Percentiles rank a stretch among this genome's conserved stretches.
Evolutionary conservation across 2,329 filamentous ascomycete species (phyloP).

Genomic region (Bretziella fagacearum): DNA sequence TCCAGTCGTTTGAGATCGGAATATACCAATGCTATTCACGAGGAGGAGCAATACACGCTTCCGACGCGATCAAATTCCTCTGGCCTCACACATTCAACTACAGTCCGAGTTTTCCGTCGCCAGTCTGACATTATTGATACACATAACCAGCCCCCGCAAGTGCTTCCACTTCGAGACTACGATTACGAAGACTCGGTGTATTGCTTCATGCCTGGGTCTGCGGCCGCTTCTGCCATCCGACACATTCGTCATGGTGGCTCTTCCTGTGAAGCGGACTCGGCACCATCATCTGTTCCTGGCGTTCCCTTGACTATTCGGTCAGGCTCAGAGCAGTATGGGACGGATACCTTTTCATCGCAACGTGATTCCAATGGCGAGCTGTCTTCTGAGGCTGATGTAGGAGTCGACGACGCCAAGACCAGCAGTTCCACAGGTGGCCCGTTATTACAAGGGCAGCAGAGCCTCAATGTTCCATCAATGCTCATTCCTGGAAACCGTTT

Average conservation of each 20-base stretch:
- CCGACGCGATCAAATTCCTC: background rate
- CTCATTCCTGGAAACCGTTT: constrained; percentile 28
- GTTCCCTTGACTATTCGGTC: constrained; percentile 3
- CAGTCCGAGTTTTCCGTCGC: constrained; percentile 28
- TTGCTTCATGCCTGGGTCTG: constrained; percentile 21
- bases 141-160: constrained; percentile 1
- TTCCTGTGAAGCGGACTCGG: constrained; percentile 20
- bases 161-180: constrained; percentile 12
- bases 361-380: constrained; percentile 26
- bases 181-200: constrained; percentile 25
- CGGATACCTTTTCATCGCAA: too few species aligned
- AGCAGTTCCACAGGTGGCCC: constrained; percentile 12
- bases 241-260: constrained; percentile 19
- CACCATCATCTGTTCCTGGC: constrained; percentile 18
- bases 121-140: constrained; percentile 21
- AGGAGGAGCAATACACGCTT: constrained; percentile 24
- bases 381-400: constrained; percentile 22
- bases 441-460: constrained; percentile 26
- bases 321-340: constrained; percentile 10
- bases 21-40: constrained; percentile 21
- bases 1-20: background rate
- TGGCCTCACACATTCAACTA: constrained; percentile 9
- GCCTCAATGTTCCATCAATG: constrained; percentile 31
- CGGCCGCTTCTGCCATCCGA: constrained; percentile 18
- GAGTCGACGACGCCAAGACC: background rate